Evolutionary conservation across 495 filamentous ascomycete species (phyloP), one percentile per base, ranked within the genome.

Genomic region (Apodospora peruviana): DNA sequence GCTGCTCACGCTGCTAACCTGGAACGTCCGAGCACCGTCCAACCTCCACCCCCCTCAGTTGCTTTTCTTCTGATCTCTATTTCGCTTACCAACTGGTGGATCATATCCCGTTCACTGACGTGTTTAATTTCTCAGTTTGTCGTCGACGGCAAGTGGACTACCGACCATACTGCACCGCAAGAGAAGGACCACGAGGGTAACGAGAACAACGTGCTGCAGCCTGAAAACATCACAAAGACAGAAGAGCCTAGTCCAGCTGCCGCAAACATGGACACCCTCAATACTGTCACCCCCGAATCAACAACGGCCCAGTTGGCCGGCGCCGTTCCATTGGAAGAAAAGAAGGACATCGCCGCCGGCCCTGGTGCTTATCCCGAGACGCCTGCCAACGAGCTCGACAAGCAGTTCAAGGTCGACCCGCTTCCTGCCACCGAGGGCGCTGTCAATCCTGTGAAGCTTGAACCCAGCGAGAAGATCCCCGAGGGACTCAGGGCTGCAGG

Each of bases 131-230:
- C 25, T 47, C 53, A 95, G 88, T 97, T 95, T 69, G 86, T 97
- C 55, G 91, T 94, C 39, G 90, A 98, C 78, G 84, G 81, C 37
- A 77, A 72, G 50, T 98, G 93, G 93, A 81, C 78, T 19, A 87
- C 82, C 53, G 87, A 96, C 62, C 82, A 81, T 56, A 78, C 81
- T 43, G 83, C 81, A 19, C 87, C 87, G 22, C 80, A 86, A 67
- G 89, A 95, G 69, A 77, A 74, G 51, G 93, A 95, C 75, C 75
- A 75, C 39, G 68, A 78, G 43, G 80, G 84, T 51, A 93, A 90
- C 75, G 73, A 87, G 47, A 96, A 96, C 74, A 96, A 96, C 80
- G 75, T 96, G 43, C 76, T 98, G 24, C 75, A 80, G 11, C 82
- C 86, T 14, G 78, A 89, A 48, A 77, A 87, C 54, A 85, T 95